phyloP scores from a whole-genome alignment of 768 basidiomycete species.

The Galerina sulciceps region DNA sequence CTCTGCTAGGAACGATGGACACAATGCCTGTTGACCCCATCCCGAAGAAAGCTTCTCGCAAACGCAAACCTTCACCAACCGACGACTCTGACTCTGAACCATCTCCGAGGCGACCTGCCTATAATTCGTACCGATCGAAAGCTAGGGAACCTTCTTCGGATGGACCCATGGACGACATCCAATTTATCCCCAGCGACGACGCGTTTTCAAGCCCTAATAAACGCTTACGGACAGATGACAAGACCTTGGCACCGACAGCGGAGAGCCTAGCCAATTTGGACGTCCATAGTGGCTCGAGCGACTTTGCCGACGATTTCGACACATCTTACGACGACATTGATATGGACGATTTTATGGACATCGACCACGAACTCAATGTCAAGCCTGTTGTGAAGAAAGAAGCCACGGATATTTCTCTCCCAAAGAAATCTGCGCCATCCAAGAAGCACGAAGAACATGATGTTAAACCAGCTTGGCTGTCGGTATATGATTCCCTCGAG shows the following conservation, averaged over 20 bases:
- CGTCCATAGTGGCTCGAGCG: conserved; percentile 42
- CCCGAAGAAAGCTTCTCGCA: conserved; percentile 43
- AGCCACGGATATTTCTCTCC: conserved; percentile 28
- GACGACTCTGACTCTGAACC: conserved; percentile 42
- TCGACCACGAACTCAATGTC: conserved; percentile 54
- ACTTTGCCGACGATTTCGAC: conserved; percentile 48
- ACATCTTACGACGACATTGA: conserved; percentile 57
- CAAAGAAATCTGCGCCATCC: conserved; percentile 17
- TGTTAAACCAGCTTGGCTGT: conserved; percentile 66
- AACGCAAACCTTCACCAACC: conserved; percentile 68
- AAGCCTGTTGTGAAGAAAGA: conserved; percentile 39
- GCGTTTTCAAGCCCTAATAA: conserved; percentile 72
- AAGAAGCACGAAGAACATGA: conserved; percentile 50
- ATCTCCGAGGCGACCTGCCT: conserved; percentile 36
- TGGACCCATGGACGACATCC: conserved; percentile 40
- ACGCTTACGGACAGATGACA: conserved; percentile 51
- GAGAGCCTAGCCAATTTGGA: conserved; percentile 63
- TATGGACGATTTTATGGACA: conserved; percentile 64
- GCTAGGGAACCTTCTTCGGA: conserved; percentile 52
- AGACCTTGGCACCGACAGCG: conserved; percentile 55
- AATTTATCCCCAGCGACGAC: conserved; percentile 60
- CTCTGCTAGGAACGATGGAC: conserved; percentile 77
- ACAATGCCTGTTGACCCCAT: conserved; percentile 30
- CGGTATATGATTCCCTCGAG: conserved; percentile 72
- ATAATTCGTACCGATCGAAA: conserved; percentile 36